phyloP scores from a whole-genome alignment of 331 rosid species.

The Rosa hybrid region DNA sequence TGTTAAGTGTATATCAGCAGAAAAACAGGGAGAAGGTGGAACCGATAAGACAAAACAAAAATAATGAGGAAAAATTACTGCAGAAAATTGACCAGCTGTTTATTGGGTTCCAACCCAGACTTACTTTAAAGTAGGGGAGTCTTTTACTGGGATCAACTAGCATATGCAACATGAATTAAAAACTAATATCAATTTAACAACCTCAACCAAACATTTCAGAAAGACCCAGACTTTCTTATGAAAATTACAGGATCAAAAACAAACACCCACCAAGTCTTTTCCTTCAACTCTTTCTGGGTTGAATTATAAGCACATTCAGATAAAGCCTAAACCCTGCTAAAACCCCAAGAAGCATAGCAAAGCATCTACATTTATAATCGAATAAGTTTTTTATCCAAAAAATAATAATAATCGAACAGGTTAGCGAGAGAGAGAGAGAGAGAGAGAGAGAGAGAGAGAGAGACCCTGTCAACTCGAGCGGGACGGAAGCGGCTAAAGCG shows the following conservation, averaged over 20 bases:
- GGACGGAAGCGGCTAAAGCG: not conserved
- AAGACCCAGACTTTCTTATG: not conserved
- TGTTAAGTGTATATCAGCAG: not conserved
- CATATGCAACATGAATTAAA: not conserved
- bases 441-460: not conserved
- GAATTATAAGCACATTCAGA: not conserved
- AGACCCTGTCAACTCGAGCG: slow-evolving; percentile 42
- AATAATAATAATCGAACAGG: too few species aligned
- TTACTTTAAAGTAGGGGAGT: not conserved
- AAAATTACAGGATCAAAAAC: not conserved
- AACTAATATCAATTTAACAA: not conserved
- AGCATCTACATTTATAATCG: not conserved
- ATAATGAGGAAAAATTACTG: too few species aligned
- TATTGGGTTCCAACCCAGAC: not conserved
- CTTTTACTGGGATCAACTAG: not conserved
- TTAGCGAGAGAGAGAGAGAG: too few species aligned
- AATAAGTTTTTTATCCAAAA: not conserved
- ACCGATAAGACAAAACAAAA: not conserved
- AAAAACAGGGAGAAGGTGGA: not conserved
- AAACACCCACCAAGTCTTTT: not conserved
- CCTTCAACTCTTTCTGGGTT: not conserved
- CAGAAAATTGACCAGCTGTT: not conserved
- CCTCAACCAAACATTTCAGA: not conserved
- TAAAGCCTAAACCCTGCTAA: not conserved
- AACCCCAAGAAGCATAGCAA: not conserved